Conservation (phyloP, 2,329 filamentous ascomycete genomes). For the Clonostachys sp. region DNA sequence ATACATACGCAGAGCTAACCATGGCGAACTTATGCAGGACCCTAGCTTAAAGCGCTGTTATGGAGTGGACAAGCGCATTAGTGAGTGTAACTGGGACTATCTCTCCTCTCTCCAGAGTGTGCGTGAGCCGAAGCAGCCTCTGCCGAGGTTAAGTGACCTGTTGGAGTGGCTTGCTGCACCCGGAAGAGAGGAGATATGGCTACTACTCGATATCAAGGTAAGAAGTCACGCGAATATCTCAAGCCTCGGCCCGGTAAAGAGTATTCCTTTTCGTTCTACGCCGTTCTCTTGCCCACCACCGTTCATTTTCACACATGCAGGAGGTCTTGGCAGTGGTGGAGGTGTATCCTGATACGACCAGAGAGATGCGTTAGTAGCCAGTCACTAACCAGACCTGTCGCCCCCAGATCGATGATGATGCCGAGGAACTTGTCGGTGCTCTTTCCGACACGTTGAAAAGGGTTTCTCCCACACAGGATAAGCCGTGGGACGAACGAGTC, state of each 20-base stretch:
- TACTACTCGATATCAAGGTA: constrained; percentile 86
- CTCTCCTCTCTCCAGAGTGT: constrained; percentile 65
- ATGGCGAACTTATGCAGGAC: constrained; percentile 46
- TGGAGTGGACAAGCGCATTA: constrained; percentile 66
- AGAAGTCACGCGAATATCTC: background rate
- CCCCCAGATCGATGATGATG: constrained; percentile 60
- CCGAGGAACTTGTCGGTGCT: constrained; percentile 64
- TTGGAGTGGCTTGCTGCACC: constrained; percentile 66
- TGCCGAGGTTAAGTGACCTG: constrained; percentile 73
- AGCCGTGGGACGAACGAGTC: constrained; percentile 68
- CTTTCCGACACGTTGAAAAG: constrained; percentile 60
- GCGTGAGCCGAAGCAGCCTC: constrained; percentile 60
- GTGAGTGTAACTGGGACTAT: constrained; percentile 73
- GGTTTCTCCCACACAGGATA: constrained; percentile 29
- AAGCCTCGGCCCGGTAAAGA: too few relatives aligned
- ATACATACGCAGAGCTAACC: background rate
- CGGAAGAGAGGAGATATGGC: constrained; percentile 66
- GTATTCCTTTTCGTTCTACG: too few relatives aligned
- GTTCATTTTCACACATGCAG: too few relatives aligned
- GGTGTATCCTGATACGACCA: too few relatives aligned
- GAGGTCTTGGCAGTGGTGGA: too few relatives aligned
- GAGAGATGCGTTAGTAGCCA: too few relatives aligned
- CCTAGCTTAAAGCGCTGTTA: constrained; percentile 75
- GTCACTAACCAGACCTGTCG: background rate
- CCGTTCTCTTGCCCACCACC: too few relatives aligned